Percentiles rank a stretch among this genome's conserved stretches.
phyloP scores from a whole-genome alignment of 495 filamentous ascomycete genomes.

The Neurospora sp. region DNA sequence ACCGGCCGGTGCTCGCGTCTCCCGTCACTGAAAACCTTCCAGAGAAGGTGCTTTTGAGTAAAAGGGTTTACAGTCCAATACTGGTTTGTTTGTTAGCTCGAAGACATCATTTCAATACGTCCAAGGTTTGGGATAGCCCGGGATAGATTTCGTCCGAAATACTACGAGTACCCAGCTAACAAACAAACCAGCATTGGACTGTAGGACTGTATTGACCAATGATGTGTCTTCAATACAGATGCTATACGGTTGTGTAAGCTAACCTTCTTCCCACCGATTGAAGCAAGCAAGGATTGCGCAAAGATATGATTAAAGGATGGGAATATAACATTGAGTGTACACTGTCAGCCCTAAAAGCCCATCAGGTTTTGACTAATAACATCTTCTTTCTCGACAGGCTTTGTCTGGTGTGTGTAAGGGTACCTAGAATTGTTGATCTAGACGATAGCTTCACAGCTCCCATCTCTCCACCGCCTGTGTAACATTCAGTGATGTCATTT shows the following conservation, averaged over 20 bases:
- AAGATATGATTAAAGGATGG: neutral
- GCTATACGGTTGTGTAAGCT: neutral
- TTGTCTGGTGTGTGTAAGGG: neutral
- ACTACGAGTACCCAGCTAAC: neutral
- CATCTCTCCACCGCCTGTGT: neutral
- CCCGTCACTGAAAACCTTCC: neutral
- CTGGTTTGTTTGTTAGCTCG: neutral
- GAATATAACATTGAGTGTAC: neutral
- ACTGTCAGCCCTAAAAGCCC: neutral
- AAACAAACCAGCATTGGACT: neutral
- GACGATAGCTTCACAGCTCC: neutral
- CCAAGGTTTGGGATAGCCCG: neutral
- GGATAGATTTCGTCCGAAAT: neutral
- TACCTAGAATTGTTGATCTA: neutral
- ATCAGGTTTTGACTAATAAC: neutral
- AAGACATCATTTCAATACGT: neutral
- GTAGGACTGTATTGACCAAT: neutral
- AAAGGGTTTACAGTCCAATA: neutral
- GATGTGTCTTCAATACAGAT: neutral
- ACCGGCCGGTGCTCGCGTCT: neutral
- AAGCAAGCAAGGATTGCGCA: neutral
- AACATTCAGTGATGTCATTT: constrained; percentile 10
- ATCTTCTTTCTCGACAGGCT: neutral
- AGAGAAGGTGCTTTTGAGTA: neutral
- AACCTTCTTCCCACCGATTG: neutral